Evolutionary conservation across 257 asterid species (phyloP).

Genomic region (Solanum sejunctum): DNA sequence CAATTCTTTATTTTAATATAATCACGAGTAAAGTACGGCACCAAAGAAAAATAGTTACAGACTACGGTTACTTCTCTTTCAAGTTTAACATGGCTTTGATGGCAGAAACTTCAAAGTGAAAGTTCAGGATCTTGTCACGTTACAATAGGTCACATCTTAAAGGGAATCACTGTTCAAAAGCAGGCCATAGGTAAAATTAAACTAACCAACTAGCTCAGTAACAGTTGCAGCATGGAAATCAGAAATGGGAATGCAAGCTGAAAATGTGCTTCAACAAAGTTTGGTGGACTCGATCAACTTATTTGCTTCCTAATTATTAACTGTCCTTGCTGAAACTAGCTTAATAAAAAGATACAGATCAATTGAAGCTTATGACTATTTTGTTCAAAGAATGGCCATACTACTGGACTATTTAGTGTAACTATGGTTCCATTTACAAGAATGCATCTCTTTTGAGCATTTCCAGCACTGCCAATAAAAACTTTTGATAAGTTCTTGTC

Average conservation of each 20-base stretch:
- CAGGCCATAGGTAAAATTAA: background rate
- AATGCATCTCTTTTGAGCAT: background rate
- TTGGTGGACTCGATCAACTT: background rate
- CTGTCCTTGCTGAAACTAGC: background rate
- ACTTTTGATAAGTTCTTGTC: background rate
- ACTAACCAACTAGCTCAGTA: background rate
- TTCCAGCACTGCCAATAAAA: background rate
- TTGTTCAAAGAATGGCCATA: background rate
- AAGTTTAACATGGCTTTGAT: background rate
- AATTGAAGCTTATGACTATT: background rate
- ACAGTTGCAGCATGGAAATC: background rate
- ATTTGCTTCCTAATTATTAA: background rate
- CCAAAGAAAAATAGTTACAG: background rate
- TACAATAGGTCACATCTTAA: background rate
- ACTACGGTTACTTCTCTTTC: background rate
- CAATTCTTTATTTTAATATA: background rate
- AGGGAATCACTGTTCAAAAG: background rate
- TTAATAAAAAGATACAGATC: background rate
- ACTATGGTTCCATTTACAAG: background rate
- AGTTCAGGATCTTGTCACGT: background rate
- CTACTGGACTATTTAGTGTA: background rate
- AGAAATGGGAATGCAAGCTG: background rate
- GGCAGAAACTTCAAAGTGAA: background rate
- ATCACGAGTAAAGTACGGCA: background rate
- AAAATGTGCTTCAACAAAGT: background rate